Conservation (phyloP, 2,329 filamentous ascomycete genomes). For the Eutypella sp. region DNA sequence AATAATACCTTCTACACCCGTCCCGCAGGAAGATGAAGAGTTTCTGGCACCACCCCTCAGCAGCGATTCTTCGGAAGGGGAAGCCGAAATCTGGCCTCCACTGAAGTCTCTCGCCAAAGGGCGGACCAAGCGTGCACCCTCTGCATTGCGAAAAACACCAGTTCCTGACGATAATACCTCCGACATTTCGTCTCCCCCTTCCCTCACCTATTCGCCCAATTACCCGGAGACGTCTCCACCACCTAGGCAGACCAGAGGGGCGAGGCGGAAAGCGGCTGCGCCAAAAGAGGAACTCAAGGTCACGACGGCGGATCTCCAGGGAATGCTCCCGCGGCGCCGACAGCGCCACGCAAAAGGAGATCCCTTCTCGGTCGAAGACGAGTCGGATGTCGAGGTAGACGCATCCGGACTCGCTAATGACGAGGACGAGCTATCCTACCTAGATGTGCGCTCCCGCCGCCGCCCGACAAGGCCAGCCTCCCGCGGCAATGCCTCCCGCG, state of each 20-base stretch:
- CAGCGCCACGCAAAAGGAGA: conserved; percentile 34
- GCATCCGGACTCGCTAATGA: conserved; percentile 43
- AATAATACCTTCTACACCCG: conserved; percentile 31
- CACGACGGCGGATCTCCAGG: conserved; percentile 51
- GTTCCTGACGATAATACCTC: conserved; percentile 39
- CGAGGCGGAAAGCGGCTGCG: conserved; percentile 26
- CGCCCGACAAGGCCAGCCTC: conserved; percentile 28
- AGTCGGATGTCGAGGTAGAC: conserved; percentile 44
- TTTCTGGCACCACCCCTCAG: conserved; percentile 52
- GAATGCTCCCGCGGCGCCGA: conserved; percentile 48
- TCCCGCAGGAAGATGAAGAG: conserved; percentile 36
- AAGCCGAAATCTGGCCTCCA: conserved; percentile 45
- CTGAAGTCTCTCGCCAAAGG: conserved; percentile 46
- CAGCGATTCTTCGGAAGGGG: conserved; percentile 42
- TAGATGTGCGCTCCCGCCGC: conserved; percentile 33
- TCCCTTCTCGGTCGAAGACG: conserved; percentile 34
- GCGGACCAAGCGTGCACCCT: conserved; percentile 24
- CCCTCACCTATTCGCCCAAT: conserved; percentile 63
- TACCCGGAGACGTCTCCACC: conserved; percentile 29
- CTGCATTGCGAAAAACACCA: conserved; percentile 30
- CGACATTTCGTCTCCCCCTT: conserved; percentile 59
- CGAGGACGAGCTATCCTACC: conserved; percentile 52
- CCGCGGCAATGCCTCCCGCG: conserved; percentile 17
- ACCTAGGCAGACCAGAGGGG: conserved; percentile 21
- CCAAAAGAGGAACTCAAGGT: conserved; percentile 37